Base-by-base conservation (phyloP, 768 basidiomycete genomes). In the Clavulina sp. region DNA sequence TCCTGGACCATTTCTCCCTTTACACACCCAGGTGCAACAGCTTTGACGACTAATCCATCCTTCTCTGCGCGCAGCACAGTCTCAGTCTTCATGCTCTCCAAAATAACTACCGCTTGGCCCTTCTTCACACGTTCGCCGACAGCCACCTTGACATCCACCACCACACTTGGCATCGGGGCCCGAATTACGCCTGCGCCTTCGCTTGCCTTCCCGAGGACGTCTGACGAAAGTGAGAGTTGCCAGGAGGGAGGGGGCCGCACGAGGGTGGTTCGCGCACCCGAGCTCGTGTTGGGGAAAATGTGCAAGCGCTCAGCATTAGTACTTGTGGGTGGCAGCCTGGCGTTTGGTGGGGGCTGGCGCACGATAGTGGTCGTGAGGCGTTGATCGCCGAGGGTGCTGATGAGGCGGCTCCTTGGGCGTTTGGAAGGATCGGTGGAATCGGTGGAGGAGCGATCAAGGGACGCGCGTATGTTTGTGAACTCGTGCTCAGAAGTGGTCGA, bases 11-110 rank as follows among this genome's bases (percentile, higher is more conserved):
- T 87, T 64, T 91, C 84, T 2, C 91, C 91, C 59, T 83, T 81
- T 64, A 68, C 73, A 60, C 85, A 91, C 13, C 75, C 76, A 13
- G 93, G 75, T 41, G 73, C 69, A 58, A 70, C 77, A 5, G 93
- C 80, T 4, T 78, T 67, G 9, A 46, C 16, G 9, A 9, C 26
- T n/a, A n/a, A n/a, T 3, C 88, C 91, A 33, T 73, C 68, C 5
- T 68, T 69, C 54, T 78, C 73, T 13, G 86, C 78, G 50, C 87
- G 71, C 56, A 95, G 64, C 38, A 87, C 83, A 34, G 84, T 92
- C 67, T 93, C 89, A 57, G 89, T 95, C 76, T 96, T 96, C 91
- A 95, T 96, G 61, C 89, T 93, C 68, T 93, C 91, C 60, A 93
- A 66, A 4, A 92, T 77, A 29, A 89, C 78, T 5, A 88, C 72